phyloP scores from a whole-genome alignment of 495 filamentous ascomycete genomes.

The Trichoderma asperelloides region DNA sequence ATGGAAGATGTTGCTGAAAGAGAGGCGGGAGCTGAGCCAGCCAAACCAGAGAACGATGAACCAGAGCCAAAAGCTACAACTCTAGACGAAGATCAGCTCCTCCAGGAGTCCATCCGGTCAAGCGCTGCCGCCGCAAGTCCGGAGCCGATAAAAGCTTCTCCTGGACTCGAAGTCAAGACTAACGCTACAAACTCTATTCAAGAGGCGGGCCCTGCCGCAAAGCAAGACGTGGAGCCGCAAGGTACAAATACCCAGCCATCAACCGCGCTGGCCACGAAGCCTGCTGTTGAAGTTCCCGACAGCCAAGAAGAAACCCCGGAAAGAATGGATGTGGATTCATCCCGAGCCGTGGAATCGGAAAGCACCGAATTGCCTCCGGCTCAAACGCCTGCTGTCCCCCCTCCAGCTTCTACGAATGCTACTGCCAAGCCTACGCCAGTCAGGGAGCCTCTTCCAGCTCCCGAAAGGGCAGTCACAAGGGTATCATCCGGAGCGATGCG shows the following conservation, averaged over 20 bases:
- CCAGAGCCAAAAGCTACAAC: neutral
- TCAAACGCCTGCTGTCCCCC: neutral
- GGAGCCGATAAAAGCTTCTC: neutral
- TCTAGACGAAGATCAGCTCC: conserved; percentile 29
- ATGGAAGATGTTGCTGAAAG: neutral
- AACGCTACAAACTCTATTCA: neutral
- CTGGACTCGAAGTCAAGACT: neutral
- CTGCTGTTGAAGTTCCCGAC: neutral
- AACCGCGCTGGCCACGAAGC: neutral
- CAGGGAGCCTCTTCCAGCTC: conserved; percentile 19
- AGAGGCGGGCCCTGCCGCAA: neutral
- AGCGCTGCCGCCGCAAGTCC: conserved; percentile 10
- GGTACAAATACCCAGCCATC: neutral
- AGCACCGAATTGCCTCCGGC: conserved; percentile 9
- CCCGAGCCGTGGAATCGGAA: conserved; percentile 6
- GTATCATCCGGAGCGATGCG: conserved; percentile 58
- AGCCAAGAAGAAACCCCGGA: conserved; percentile 8
- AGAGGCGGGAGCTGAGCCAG: neutral
- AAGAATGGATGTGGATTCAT: conserved; percentile 10
- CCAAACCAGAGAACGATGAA: neutral
- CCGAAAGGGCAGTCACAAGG: conserved; percentile 53
- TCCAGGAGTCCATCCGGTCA: conserved; percentile 24
- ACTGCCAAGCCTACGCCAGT: neutral
- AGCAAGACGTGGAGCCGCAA: neutral
- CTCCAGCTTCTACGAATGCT: neutral